Evolutionary conservation across 23 red algal species (phyloP), one percentile per base, ranked within the genome.

Genomic region (Gracilaria gracilis): DNA sequence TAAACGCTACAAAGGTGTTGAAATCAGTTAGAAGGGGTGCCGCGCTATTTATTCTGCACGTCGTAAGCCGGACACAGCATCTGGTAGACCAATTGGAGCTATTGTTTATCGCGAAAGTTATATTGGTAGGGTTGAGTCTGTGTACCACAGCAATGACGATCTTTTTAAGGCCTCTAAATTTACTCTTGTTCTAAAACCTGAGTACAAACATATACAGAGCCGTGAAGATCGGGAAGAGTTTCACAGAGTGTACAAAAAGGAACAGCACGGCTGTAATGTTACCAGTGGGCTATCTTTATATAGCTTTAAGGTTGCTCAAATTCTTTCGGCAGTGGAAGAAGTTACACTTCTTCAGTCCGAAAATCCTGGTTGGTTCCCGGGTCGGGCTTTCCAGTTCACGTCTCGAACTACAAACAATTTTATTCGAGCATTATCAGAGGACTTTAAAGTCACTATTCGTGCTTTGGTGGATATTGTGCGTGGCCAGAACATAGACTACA

Each of bases 71-170:
- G 4, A 70, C 4, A 70, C 14, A 9, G 2, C 65, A 4, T 2
- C 32, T 71, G 59, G 61, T 47, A 12, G 61, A 17, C 59, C 33
- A 23, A 40, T 72, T 7, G 5, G 0, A 8, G 37, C 57, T n/a
- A 64, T 69, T 20, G 57, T 85, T 3, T 85, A 85, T 28, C 37
- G 81, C 4, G 81, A 85, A 64, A 66, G 81, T 39, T 85, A 64
- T 28, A 42, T 4, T 9, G 81, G 59, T 9, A 1, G 16, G 6
- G 16, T 85, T 46, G 81, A 4, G 23, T 33, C 33, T 50, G 36
- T 85, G 1, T 58, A 66, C 70, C 59, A 85, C 33, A 85, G 70
- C 21, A 65, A 67, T 70, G 57, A 13, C 36, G 7, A 13, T 9
- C 15, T 85, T 4, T 85, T 85, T 51, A 50, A 58, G 21, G 28